Evolutionary conservation across 805 yeast species (phyloP).

Genomic region (Wickerhamomyces bovis): DNA sequence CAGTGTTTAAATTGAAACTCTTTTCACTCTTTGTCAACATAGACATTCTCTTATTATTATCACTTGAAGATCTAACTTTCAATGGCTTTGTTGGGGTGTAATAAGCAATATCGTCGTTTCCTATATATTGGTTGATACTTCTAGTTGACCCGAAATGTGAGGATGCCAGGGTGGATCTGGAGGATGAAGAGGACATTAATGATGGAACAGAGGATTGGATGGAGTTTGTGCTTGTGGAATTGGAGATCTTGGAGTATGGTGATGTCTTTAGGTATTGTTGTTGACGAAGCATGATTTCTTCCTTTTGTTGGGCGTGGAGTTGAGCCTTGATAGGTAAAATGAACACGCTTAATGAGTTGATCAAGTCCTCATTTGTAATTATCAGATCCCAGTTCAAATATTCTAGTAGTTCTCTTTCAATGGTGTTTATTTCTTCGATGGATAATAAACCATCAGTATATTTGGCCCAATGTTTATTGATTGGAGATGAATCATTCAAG

Average conservation of each 20-base stretch:
- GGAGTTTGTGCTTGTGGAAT: constrained; percentile 21
- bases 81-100: constrained; percentile 15
- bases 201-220: constrained; percentile 31
- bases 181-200: constrained; percentile 33
- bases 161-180: constrained; percentile 31
- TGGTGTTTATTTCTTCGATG: constrained; percentile 76
- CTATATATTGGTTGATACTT: constrained; percentile 3
- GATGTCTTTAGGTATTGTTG: constrained; percentile 16
- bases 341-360: constrained; percentile 66
- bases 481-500: constrained; percentile 88
- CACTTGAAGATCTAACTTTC: constrained; percentile 19
- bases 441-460: constrained; percentile 83
- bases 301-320: constrained; percentile 18
- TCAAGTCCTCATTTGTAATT: constrained; percentile 64
- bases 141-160: constrained; percentile 18
- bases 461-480: constrained; percentile 93
- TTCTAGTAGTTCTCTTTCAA: constrained; percentile 81
- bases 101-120: constrained; percentile 4
- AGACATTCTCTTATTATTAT: constrained; percentile 6
- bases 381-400: constrained; percentile 82
- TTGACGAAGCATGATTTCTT: constrained; percentile 22
- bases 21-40: constrained; percentile 7
- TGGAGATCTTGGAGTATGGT: constrained; percentile 8
- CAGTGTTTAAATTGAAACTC: constrained; percentile 5
- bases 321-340: constrained; percentile 59